Percentiles rank a stretch among this genome's conserved stretches.
Conservation (phyloP, 2,329 filamentous ascomycete species). For the Penicillium hesseltinei region DNA sequence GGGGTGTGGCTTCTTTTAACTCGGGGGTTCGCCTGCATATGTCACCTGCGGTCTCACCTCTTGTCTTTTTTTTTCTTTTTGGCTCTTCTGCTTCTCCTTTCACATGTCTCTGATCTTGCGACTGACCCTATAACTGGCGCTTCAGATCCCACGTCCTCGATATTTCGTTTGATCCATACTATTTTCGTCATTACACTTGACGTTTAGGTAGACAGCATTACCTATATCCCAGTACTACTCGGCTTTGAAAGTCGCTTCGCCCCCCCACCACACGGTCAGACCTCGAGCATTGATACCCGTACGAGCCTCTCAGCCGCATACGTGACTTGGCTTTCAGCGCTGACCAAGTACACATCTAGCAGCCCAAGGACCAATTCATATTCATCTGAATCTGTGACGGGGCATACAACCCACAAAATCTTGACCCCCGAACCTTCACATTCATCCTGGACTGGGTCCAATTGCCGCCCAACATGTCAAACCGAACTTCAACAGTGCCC, state of each 20-base stretch:
- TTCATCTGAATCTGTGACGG: neutral
- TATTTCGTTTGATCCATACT: conserved; percentile 4
- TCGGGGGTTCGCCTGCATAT: conserved; percentile 20
- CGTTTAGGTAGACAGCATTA: neutral
- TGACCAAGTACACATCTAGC: neutral
- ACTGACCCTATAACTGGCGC: conserved; percentile 13
- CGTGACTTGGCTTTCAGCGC: neutral
- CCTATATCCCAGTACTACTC: neutral
- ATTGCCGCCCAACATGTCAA: conserved; percentile 33
- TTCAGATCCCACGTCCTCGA: conserved; percentile 12
- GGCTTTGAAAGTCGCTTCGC: neutral
- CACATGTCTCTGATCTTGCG: conserved; percentile 6
- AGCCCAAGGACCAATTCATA: neutral
- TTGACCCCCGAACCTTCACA: neutral
- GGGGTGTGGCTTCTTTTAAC: conserved; percentile 15
- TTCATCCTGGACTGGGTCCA: neutral
- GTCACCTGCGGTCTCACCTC: conserved; percentile 21
- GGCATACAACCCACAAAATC: neutral
- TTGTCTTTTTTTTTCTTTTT: conserved; percentile 17
- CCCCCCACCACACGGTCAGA: conserved; percentile 1
- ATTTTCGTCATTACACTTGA: neutral
- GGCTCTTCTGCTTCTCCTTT: conserved; percentile 1
- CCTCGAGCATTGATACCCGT: conserved; percentile 1
- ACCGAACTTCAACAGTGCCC: conserved; percentile 36
- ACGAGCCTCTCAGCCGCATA: conserved; percentile 6